Evolutionary conservation across 352 stramenopile species (phyloP).

Genomic region (Pythium coloratum): DNA sequence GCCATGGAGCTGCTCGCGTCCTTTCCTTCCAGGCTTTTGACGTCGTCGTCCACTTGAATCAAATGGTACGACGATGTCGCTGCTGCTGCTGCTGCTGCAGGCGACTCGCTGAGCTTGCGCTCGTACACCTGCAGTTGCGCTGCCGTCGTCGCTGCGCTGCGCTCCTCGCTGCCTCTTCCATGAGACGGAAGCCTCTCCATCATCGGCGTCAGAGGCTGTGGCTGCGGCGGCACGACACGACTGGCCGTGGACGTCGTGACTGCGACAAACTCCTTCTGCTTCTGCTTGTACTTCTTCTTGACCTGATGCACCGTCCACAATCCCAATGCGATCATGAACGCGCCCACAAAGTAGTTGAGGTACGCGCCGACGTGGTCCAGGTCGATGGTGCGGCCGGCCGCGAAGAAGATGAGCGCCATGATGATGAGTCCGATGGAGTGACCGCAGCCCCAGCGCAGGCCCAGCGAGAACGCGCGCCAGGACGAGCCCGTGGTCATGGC

Average conservation of each 20-base stretch:
- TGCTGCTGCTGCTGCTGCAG: background rate
- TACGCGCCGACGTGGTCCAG: constrained; percentile 55
- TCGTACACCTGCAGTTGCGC: constrained; percentile 1
- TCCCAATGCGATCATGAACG: constrained; percentile 79
- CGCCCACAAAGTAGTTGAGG: constrained; percentile 68
- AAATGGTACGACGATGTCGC: constrained; percentile 24
- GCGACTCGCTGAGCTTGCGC: constrained; percentile 14
- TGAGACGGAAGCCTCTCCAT: constrained; percentile 1
- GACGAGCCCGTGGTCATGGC: constrained; percentile 82
- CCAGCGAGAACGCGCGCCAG: constrained; percentile 81
- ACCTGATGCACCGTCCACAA: constrained; percentile 55
- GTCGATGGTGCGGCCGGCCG: constrained; percentile 47
- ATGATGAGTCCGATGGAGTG: constrained; percentile 89
- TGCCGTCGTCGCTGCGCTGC: background rate
- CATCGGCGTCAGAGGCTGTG: constrained; percentile 7
- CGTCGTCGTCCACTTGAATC: constrained; percentile 12
- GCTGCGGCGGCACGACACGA: background rate
- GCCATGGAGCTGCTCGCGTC: background rate
- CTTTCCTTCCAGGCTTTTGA: background rate
- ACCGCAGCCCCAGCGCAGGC: constrained; percentile 89
- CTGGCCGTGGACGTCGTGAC: background rate
- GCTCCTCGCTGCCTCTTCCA: background rate
- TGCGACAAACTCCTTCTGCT: constrained; percentile 36
- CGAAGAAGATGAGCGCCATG: constrained; percentile 86
- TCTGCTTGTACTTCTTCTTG: constrained; percentile 47